Base-by-base conservation (phyloP, 768 basidiomycete genomes). In the Tricholoma hemisulphureum region DNA sequence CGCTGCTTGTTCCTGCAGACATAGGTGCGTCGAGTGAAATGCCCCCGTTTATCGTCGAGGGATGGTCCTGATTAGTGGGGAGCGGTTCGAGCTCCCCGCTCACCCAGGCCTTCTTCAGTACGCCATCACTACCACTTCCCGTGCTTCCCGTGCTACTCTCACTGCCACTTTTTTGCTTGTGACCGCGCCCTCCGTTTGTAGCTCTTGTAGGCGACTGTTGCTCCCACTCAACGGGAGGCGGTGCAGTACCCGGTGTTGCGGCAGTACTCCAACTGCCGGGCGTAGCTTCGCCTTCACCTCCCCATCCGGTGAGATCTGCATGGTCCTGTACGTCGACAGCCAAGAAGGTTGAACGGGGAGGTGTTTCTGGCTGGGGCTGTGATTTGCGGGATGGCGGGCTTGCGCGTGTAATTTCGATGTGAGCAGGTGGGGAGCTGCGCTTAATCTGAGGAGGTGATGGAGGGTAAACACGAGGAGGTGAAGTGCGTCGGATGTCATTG, bases 181-280 rank as follows among this genome's bases (percentile, higher is more conserved):
- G 58, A 48, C 53, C 60, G 55, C 62, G 11, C 20, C 31, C 51
- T 18, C 29, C 24, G 31, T 50, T 39, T 43, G 67, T 59, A 2
- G 61, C 46, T 29, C 39, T 48, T n/a, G 53, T 55, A 6, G 59
- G 61, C 20, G 62, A 65, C 41, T 28, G 35, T 16, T 58, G 58
- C n/a, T 53, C 58, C 58, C 58, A 60, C 6, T 60, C 64, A 39
- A 45, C 57, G 29, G 55, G 61, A 18, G 65, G 67, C 24, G 53
- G 55, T 37, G 55, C 37, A 45, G 79, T 75, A 1, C 91, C 91
- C 3, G 91, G 89, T 0, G 91, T 91, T 4, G 89, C 89, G 11
- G 81, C 80, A 0, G 86, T 91, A 61, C 88, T 90, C 91, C 90
- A 92, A 39, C 75, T 78, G 2, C 83, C 85, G 24, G 85, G 83